phyloP scores from a whole-genome alignment of 768 basidiomycete genomes.

The Suillus discolor region DNA sequence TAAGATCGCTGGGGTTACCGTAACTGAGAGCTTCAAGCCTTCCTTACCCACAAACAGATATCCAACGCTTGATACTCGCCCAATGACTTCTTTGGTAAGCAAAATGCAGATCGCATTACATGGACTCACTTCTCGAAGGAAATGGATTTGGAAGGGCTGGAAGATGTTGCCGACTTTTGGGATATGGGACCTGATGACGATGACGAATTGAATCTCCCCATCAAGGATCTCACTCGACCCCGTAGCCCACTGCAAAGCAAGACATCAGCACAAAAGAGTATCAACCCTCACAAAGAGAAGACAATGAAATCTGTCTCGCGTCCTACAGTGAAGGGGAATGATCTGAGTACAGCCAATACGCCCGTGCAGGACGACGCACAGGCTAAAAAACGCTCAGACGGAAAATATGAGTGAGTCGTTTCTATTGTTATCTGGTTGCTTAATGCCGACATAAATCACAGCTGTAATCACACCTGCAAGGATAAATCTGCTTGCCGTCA shows the following conservation, averaged over 20 bases:
- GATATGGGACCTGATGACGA: constrained; percentile 40
- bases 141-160: constrained; percentile 63
- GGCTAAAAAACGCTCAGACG: constrained; percentile 56
- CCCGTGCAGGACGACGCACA: not conserved
- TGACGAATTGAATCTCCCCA: constrained; percentile 15
- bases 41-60: constrained; percentile 53
- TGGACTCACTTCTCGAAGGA: constrained; percentile 46
- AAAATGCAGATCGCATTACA: not conserved
- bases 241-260: constrained; percentile 5
- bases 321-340: not conserved
- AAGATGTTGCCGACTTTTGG: constrained; percentile 74
- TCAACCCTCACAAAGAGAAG: not conserved
- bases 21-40: constrained; percentile 59
- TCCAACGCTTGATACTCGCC: constrained; percentile 73
- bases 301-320: not conserved
- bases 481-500: constrained; percentile 77
- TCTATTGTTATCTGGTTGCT: not conserved
- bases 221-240: constrained; percentile 40
- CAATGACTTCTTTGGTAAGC: constrained; percentile 58
- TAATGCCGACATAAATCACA: constrained; percentile 26
- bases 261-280: not conserved
- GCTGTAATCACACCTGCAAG: constrained; percentile 82
- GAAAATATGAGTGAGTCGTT: constrained; percentile 57
- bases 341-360: not conserved
- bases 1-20: constrained; percentile 66